phyloP scores from a whole-genome alignment of 768 basidiomycete genomes.

The Xerocomus brunneocitrinus region DNA sequence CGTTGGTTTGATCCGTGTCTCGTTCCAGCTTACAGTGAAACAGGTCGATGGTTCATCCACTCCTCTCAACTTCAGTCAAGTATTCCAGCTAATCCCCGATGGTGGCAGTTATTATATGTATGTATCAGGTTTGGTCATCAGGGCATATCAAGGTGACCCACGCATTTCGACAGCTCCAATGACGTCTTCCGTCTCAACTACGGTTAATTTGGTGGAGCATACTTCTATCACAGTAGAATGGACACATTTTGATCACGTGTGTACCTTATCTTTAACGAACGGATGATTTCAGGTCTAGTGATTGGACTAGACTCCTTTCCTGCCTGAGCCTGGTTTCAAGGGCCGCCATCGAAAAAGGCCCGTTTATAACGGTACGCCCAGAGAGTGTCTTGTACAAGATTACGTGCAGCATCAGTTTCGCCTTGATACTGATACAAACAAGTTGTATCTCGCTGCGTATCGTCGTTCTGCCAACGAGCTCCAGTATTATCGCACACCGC shows the following conservation, averaged over 20 bases:
- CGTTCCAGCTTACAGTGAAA: constrained; percentile 2
- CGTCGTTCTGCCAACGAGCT: too few relatives aligned
- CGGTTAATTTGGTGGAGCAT: constrained; percentile 31
- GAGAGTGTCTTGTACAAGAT: background rate
- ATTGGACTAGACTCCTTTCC: background rate
- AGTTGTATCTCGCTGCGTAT: background rate
- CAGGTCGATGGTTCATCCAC: constrained; percentile 80
- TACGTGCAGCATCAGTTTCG: background rate
- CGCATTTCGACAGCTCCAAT: constrained; percentile 52
- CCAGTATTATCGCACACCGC: too few relatives aligned
- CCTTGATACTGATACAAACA: background rate
- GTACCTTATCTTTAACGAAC: constrained; percentile 12
- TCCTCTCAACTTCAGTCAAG: constrained; percentile 87
- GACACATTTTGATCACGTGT: constrained; percentile 18
- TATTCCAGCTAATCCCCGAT: constrained; percentile 87
- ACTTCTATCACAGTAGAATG: constrained; percentile 1
- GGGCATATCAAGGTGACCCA: constrained; percentile 7
- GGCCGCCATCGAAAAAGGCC: too few relatives aligned
- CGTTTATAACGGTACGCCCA: background rate
- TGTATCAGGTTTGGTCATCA: constrained; percentile 27
- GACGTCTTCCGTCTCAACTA: constrained; percentile 92
- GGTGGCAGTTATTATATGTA: constrained; percentile 79
- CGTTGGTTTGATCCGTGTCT: constrained; percentile 19
- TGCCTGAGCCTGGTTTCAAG: background rate
- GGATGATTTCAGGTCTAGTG: constrained; percentile 4